Base-by-base conservation (phyloP, 2,329 filamentous ascomycete species). In the Colletotrichum lini region DNA sequence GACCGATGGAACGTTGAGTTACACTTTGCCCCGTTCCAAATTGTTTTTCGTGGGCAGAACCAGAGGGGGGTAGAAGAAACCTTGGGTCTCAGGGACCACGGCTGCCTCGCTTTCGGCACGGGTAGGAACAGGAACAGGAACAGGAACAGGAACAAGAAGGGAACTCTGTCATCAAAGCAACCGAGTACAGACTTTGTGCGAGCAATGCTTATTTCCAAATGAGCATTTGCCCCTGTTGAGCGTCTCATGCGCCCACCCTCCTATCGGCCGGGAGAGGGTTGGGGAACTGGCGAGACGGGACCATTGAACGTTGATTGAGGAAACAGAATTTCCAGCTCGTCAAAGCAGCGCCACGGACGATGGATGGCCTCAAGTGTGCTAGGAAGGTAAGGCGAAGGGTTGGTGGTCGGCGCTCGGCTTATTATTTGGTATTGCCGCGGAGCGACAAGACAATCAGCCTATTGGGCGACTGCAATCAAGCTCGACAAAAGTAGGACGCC, bases 1-100 rank as follows among this genome's bases (percentile, higher is more conserved):
- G 52, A 18, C 53, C 59, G 67, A 70, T 67, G 44, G 40, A 40
- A 64, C 65, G 58, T 69, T 56, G 69, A 54, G n/a, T 52, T 66
- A 49, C 21, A 52, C 23, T 26, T 50, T 52, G 42, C 50, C 60
- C 47, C 53, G 54, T 68, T 64, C 35, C 58, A 68, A 53, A 38
- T 54, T 30, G 38, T 60, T 56, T 44, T 42, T 53, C 21, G n/a
- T n/a, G 45, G 44, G 35, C 35, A 38, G 35, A 38, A 38, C 35
- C 21, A 50, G 35, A 52, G 42, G 26, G 38, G 13, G 21, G 38
- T 64, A 71, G 38, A 10, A 13, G 44, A 69, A 71, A 63, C 57
- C 52, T 64, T 70, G 47, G 42, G 23, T 16, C 26, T 16, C 8
- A 18, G 4, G 38, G 21, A 23, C 44, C n/a, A 47, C 16, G 38